Conservation (phyloP, 2,329 filamentous ascomycete genomes). For the Aspergillus amoenus region DNA sequence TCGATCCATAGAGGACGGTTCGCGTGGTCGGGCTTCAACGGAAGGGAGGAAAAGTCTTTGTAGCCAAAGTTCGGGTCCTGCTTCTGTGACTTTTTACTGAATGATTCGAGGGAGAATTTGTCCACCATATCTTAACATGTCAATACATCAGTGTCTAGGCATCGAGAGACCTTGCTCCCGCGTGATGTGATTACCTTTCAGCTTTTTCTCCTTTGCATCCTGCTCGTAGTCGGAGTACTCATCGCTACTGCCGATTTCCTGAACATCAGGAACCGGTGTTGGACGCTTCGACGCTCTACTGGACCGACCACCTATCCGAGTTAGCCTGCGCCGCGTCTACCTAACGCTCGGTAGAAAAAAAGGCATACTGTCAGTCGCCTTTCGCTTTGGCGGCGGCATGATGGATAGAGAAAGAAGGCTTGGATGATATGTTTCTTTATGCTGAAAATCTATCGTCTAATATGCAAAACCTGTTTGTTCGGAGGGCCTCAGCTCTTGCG, state of each 20-base stretch:
- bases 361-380: conserved; percentile 57
- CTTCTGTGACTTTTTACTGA: conserved; percentile 46
- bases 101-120: conserved; percentile 55
- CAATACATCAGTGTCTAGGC: conserved; percentile 22
- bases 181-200: conserved; percentile 42
- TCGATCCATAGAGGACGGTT: conserved; percentile 95
- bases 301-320: conserved; percentile 42
- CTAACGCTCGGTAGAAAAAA: conserved; percentile 18
- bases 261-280: conserved; percentile 46
- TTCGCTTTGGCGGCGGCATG: conserved; percentile 73
- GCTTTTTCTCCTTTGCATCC: conserved; percentile 47
- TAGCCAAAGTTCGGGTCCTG: conserved; percentile 59
- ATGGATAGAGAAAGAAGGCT: conserved; percentile 19
- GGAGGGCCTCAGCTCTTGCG: conserved; percentile 8
- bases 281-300: conserved; percentile 50
- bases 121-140: conserved; percentile 44
- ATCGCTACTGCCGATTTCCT: conserved; percentile 53
- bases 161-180: conserved; percentile 2
- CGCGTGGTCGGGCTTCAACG: conserved; percentile 82
- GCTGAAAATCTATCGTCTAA: conserved; percentile 19
- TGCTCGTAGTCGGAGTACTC: conserved; percentile 57
- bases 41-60: conserved; percentile 78
- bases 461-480: not conserved
- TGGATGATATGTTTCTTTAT: conserved; percentile 4
- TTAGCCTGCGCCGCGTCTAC: conserved; percentile 28